These are phyloP conservation scores for Linum tenue DNA, from an alignment of 345 rosid species.

Conservation along the genomic window DNA sequence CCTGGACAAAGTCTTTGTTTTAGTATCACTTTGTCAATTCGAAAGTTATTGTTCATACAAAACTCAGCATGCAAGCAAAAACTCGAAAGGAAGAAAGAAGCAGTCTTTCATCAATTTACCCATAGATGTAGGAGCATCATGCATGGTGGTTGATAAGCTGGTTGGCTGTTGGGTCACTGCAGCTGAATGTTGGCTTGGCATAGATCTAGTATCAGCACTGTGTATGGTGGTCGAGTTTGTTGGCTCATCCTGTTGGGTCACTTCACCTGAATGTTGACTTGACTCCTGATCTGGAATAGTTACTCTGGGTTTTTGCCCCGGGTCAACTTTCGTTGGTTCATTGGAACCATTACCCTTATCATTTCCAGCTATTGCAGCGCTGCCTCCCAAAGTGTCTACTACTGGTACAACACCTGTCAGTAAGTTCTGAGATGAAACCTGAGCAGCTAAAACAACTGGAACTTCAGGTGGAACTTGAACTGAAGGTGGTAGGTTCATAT, in stretches of 20 bases:
- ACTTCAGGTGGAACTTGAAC: slow-evolving; percentile 21
- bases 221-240: slow-evolving; percentile 10
- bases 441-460: slow-evolving; percentile 41
- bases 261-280: slow-evolving; percentile 11
- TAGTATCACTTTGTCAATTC: slow-evolving; percentile 6
- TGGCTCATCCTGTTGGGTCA: slow-evolving; percentile 13
- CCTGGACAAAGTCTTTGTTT: slow-evolving; percentile 12
- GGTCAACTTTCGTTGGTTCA: slow-evolving; percentile 11
- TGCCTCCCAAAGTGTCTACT: slow-evolving; percentile 16
- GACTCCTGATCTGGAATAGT: slow-evolving; percentile 11
- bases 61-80: not conserved
- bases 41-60: slow-evolving; percentile 1
- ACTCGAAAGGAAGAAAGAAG: not conserved
- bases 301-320: slow-evolving; percentile 11
- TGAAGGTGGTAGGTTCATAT: slow-evolving; percentile 24
- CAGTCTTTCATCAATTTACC: slow-evolving; percentile 13
- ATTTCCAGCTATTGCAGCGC: slow-evolving; percentile 7
- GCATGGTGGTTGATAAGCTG: slow-evolving; percentile 6
- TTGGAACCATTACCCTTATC: not conserved
- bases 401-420: slow-evolving; percentile 8
- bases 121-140: slow-evolving; percentile 14
- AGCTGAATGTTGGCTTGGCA: not conserved
- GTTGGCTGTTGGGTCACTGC: slow-evolving; percentile 9
- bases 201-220: slow-evolving; percentile 11
- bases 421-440: slow-evolving; percentile 32